Base-by-base conservation (phyloP, 768 basidiomycete genomes). In the Kwoniella newhampshirensis region DNA sequence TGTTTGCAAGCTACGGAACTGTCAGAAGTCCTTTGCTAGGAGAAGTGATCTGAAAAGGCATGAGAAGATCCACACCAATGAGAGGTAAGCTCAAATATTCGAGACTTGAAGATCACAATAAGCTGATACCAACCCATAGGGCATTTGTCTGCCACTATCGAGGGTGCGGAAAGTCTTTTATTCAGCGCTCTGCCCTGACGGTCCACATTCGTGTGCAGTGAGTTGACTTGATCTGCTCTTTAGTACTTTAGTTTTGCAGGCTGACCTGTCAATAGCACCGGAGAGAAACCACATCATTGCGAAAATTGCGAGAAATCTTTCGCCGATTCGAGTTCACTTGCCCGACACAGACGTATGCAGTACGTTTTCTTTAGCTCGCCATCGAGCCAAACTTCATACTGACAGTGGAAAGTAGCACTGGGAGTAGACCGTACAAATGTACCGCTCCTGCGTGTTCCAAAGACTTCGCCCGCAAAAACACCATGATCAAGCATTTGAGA, bases 61-160 rank as follows among this genome's bases (percentile, higher is more conserved):
- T 56, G 67, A 70, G 41, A 43, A 78, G 20, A 80, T 80, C 43
- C 79, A 80, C 51, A 76, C 75, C 12, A 77, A 78, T 60, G 78
- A 79, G 20, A 60, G 78, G 79, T 79, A 21, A 69, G 78, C 28
- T 17, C 13, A 3, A 8, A 44, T 41, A 8, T 15, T 46, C 44
- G 26, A 15, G 21, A 15, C 21, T 27, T 26, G 39, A 23, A 18
- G 1, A 36, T 26, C 4, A 25, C 39, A 39, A 6, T 25, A 23
- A 20, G 27, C 49, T 47, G 35, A 40, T 48, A 28, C n/a, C 20
- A 36, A 4, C 25, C 2, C n/a, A 20, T 13, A 76, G 75, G 40
- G 73, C 75, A 1, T 77, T 67, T 51, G 20, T 27, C 7, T 77
- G 71, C 63, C 51, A 48, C 0, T 56, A 62, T 37, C 45, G 47